Percentiles rank a stretch among this genome's conserved stretches.
Conservation (phyloP, 306 rosid species). For the Carpinus viminea region DNA sequence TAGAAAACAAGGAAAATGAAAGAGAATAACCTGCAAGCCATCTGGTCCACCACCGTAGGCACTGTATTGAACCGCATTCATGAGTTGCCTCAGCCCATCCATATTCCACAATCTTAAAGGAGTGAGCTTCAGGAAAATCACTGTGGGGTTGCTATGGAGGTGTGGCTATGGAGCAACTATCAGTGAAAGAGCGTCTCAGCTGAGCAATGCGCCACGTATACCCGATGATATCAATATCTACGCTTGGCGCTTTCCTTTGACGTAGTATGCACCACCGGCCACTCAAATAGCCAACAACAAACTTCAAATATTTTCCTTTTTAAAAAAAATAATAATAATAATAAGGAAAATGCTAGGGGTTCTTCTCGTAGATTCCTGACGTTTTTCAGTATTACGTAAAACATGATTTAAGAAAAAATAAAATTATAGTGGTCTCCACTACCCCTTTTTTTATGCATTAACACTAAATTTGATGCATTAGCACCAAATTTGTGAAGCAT, state of each 20-base stretch:
- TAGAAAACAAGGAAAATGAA: not conserved
- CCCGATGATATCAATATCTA: not conserved
- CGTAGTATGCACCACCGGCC: not conserved
- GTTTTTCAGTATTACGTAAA: too few species aligned
- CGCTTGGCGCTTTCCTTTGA: not conserved
- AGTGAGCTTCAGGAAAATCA: not conserved
- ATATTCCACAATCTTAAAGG: slow-evolving; percentile 12
- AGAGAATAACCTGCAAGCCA: slow-evolving; percentile 50
- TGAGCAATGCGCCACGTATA: not conserved
- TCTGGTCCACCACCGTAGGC: slow-evolving; percentile 70
- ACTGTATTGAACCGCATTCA: slow-evolving; percentile 66
- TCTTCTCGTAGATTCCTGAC: too few species aligned
- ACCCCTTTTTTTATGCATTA: too few species aligned
- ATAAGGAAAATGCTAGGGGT: too few species aligned
- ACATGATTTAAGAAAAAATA: too few species aligned
- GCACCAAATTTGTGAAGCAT: too few species aligned
- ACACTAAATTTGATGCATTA: too few species aligned
- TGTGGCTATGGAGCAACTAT: not conserved
- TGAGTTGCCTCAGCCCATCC: slow-evolving; percentile 36
- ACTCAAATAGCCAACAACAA: too few species aligned
- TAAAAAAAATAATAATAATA: too few species aligned
- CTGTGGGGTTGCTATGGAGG: not conserved
- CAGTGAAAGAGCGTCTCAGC: not conserved
- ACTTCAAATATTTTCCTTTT: not conserved
- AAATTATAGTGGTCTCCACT: too few species aligned